These are phyloP conservation scores for Botrytis deweyae DNA, from an alignment of 2,329 filamentous ascomycete species.

Conservation along the genomic window DNA sequence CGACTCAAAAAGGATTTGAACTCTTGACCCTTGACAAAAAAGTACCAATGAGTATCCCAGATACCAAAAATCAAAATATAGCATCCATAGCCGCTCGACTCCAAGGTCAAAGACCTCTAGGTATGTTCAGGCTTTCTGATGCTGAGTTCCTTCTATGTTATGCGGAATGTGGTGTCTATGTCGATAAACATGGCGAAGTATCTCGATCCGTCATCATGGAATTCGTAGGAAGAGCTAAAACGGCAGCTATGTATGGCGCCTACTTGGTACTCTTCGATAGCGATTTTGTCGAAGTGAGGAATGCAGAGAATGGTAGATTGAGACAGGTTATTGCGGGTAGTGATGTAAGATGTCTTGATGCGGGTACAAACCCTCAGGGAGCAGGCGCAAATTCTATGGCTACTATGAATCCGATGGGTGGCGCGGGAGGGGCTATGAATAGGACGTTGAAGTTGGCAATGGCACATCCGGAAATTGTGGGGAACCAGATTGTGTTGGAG, in stretches of 20 bases:
- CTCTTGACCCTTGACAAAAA: conserved; percentile 97
- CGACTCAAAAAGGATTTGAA: conserved; percentile 89
- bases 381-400: conserved; percentile 47
- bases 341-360: conserved; percentile 87
- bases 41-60: conserved; percentile 88
- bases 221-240: conserved; percentile 89
- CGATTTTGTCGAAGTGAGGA: conserved; percentile 95
- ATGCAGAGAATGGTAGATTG: conserved; percentile 90
- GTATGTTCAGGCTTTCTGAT: conserved; percentile 94
- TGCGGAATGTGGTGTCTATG: conserved; percentile 94
- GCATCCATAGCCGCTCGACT: conserved; percentile 82
- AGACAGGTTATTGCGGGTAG: conserved; percentile 91
- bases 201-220: conserved; percentile 95
- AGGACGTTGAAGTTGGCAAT: conserved; percentile 91
- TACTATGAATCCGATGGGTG: conserved; percentile 28
- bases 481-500: conserved; percentile 86
- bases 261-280: conserved; percentile 93
- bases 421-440: conserved; percentile 44
- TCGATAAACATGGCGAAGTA: conserved; percentile 97
- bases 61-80: conserved; percentile 79
- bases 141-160: conserved; percentile 92
- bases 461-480: conserved; percentile 85
- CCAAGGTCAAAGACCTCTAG: conserved; percentile 77
- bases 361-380: conserved; percentile 60
- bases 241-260: conserved; percentile 84